phyloP scores from a whole-genome alignment of 1,139 yeast species.

The Kurtzmaniella quercitrusa region DNA sequence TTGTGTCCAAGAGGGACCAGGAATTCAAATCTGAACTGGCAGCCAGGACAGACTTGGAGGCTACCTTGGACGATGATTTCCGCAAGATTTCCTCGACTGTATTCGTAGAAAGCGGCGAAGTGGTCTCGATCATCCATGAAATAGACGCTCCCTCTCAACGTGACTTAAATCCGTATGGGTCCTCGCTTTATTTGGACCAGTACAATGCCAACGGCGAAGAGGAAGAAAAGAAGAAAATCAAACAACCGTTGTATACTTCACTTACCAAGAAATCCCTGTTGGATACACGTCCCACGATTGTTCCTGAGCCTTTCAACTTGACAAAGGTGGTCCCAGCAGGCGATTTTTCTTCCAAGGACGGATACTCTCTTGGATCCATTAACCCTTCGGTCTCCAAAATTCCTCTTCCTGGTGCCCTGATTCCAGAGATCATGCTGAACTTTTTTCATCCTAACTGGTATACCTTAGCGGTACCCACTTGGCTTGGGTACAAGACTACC shows the following conservation, averaged over 20 bases:
- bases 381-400: conserved; percentile 45
- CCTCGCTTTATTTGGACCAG: conserved; percentile 16
- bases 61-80: conserved; percentile 49
- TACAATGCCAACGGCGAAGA: conserved; percentile 17
- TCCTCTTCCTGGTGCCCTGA: conserved; percentile 57
- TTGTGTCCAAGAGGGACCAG: conserved; percentile 6
- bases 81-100: conserved; percentile 60
- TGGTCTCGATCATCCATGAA: conserved; percentile 36
- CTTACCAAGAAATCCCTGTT: conserved; percentile 57
- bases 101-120: conserved; percentile 60
- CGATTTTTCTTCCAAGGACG: conserved; percentile 19
- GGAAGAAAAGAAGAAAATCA: conserved; percentile 24
- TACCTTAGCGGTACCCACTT: conserved; percentile 72
- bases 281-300: conserved; percentile 60
- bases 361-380: conserved; percentile 47
- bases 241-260: conserved; percentile 68
- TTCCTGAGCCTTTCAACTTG: conserved; percentile 55
- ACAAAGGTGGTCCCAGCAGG: conserved; percentile 57
- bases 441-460: conserved; percentile 88
- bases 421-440: conserved; percentile 63
- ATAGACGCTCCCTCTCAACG: conserved; percentile 12
- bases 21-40: conserved; percentile 8
- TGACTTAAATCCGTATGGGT: conserved; percentile 17
- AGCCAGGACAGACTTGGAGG: conserved; percentile 21
- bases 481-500: conserved; percentile 57